A percentile compares a stretch with the other conserved stretches of the same genome.
These are phyloP conservation scores for Corniculantispora saksenae DNA, from an alignment of 2,329 filamentous ascomycete species.

Conservation along the genomic window DNA sequence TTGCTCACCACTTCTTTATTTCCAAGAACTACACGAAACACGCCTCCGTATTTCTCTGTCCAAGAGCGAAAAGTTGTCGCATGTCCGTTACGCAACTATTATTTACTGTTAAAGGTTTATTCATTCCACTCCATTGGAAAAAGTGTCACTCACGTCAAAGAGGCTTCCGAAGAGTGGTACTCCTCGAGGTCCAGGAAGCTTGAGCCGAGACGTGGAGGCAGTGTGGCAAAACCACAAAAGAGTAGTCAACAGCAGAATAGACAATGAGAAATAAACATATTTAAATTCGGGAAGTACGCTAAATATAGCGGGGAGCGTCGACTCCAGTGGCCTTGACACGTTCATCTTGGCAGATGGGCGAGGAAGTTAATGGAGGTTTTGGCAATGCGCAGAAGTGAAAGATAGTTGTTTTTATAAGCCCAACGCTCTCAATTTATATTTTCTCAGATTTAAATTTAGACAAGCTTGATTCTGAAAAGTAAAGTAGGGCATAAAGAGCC, in stretches of 20 bases:
- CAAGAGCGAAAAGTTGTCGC: not conserved
- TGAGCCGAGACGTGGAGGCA: not conserved
- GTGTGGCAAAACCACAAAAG: not conserved
- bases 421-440: too few relatives aligned
- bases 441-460: too few relatives aligned
- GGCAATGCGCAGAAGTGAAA: too few relatives aligned
- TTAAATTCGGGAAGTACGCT: not conserved
- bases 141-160: not conserved
- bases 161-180: not conserved
- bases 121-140: too few relatives aligned
- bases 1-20: not conserved
- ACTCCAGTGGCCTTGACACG: not conserved
- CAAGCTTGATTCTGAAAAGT: too few relatives aligned
- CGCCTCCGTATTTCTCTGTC: not conserved
- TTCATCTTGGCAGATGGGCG: not conserved
- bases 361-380: too few relatives aligned
- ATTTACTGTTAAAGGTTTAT: not conserved
- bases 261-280: not conserved
- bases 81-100: not conserved
- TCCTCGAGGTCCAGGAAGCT: not conserved
- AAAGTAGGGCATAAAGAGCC: too few relatives aligned
- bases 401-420: too few relatives aligned
- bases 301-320: not conserved
- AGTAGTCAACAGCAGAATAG: not conserved
- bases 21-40: not conserved